Percentiles rank a stretch among this genome's conserved stretches.
Conservation (phyloP, 129 eudicot species). For the Escallonia herrerae region DNA sequence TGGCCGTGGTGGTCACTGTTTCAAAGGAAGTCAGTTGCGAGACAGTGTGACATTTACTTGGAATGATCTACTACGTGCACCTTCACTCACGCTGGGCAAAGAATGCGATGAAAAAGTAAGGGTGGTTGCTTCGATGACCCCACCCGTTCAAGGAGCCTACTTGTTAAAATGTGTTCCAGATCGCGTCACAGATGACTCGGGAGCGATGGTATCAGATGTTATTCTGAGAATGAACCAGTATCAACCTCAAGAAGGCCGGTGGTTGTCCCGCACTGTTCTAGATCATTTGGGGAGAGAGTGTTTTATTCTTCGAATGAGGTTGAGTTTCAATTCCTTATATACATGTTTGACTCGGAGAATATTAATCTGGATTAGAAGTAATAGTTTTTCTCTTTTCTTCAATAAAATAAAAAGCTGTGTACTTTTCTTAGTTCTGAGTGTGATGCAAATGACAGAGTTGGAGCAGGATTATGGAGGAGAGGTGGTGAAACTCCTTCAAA, state of each 20-base stretch:
- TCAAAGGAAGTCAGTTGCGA: slow-evolving; percentile 43
- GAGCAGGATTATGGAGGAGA: slow-evolving; percentile 89
- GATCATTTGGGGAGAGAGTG: slow-evolving; percentile 95
- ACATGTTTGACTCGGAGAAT: not conserved
- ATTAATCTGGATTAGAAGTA: no score
- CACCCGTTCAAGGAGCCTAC: slow-evolving; percentile 93
- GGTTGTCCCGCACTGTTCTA: slow-evolving; percentile 90
- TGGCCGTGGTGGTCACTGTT: slow-evolving; percentile 49
- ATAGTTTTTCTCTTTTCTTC: no score
- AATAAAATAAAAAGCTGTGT: no score
- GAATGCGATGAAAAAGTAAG: slow-evolving; percentile 37
- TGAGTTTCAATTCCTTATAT: not conserved
- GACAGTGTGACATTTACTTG: slow-evolving; percentile 53
- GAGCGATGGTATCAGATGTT: slow-evolving; percentile 90
- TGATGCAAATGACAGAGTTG: slow-evolving; percentile 38
- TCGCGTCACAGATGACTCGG: slow-evolving; percentile 86
- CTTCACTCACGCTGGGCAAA: slow-evolving; percentile 52
- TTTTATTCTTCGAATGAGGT: slow-evolving; percentile 84
- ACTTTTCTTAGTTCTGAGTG: no score
- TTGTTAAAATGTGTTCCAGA: slow-evolving; percentile 87
- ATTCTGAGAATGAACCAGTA: slow-evolving; percentile 72
- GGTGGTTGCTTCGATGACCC: slow-evolving; percentile 66
- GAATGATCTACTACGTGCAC: slow-evolving; percentile 81
- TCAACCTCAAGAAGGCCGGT: slow-evolving; percentile 92
- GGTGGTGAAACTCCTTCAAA: slow-evolving; percentile 65